Conservation (phyloP, 768 basidiomycete genomes). For the Lyophyllum decastes region DNA sequence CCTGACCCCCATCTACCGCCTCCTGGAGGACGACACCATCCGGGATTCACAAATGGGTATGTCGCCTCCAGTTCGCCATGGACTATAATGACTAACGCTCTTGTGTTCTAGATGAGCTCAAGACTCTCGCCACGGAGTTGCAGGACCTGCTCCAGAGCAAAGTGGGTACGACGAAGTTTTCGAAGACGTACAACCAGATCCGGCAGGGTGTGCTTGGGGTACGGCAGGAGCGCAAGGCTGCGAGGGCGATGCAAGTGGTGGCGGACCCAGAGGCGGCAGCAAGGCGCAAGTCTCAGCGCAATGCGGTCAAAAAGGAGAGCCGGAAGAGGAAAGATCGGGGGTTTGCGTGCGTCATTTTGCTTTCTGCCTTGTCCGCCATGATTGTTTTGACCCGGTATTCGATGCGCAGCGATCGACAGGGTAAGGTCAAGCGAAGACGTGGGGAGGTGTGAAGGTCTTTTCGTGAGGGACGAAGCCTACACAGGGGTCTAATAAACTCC, state of each 20-base stretch:
- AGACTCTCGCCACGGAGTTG: slow-evolving; percentile 77
- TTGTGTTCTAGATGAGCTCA: slow-evolving; percentile 68
- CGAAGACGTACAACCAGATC: slow-evolving; percentile 76
- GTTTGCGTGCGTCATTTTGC: slow-evolving; percentile 54
- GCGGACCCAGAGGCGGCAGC: slow-evolving; percentile 78
- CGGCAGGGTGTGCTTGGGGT: slow-evolving; percentile 68
- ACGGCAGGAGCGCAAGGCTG: slow-evolving; percentile 71
- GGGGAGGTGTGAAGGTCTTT: not conserved
- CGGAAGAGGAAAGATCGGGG: slow-evolving; percentile 71
- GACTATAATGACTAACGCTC: not conserved
- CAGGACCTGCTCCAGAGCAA: slow-evolving; percentile 86
- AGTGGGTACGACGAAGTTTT: slow-evolving; percentile 87
- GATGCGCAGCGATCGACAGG: slow-evolving; percentile 15
- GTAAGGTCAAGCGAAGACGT: slow-evolving; percentile 19
- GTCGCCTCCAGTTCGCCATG: slow-evolving; percentile 22
- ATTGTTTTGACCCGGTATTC: not conserved
- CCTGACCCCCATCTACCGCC: slow-evolving; percentile 81
- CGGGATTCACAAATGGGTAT: slow-evolving; percentile 78
- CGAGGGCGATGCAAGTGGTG: slow-evolving; percentile 58
- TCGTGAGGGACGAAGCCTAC: too few relatives aligned
- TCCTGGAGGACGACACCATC: slow-evolving; percentile 85
- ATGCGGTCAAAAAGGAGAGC: slow-evolving; percentile 80
- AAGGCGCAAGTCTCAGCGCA: slow-evolving; percentile 70
- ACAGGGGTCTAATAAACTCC: too few relatives aligned
- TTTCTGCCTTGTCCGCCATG: not conserved